Base-by-base conservation (phyloP, 768 basidiomycete genomes). In the Russula earlei region DNA sequence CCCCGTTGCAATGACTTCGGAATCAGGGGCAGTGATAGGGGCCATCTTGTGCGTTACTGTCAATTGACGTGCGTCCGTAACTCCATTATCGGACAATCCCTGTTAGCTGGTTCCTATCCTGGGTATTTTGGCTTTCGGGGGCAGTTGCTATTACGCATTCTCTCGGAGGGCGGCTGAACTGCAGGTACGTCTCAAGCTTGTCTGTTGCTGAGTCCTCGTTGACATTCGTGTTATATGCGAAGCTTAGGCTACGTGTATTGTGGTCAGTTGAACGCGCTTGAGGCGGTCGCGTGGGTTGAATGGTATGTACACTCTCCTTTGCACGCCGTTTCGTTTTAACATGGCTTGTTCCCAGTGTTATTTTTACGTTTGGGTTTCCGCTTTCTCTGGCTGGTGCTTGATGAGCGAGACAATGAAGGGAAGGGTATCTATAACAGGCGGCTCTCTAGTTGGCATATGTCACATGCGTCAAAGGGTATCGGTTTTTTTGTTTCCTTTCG, bases 121-220 rank as follows among this genome's bases (percentile, higher is more conserved):
- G 62, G 62, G 52, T 61, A 10, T 61, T 62, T 46, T 62, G 62
- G 62, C 62, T 62, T 41, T 54, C 62, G 20, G 62, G 62, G n/a
- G 62, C 62, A 31, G 62, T 59, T 17, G 55, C 62, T 11, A 36
- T 62, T 8, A 54, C 62, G 12, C 25, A 29, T 0, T 38, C 60
- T 42, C 41, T 62, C 19, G 47, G 45, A 22, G 52, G 49, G 5
- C 43, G 45, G 22, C 53, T 61, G 12, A 29, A 57, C 29, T 62
- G 62, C 55, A 12, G 14, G 62, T 62, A 38, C 25, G 57, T 58
- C 10, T 3, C 47, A 20, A 25, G 3, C 29, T 25, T 20, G 20
- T 19, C n/a, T 6, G 4, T 36, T 10, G 8, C 52, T 3, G 17
- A n/a, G 4, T 25, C n/a, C 4, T n/a, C 36, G 17, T 43, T 19